Conservation (phyloP, 805 yeast genomes). For the Yamadazyma phyllophila region DNA sequence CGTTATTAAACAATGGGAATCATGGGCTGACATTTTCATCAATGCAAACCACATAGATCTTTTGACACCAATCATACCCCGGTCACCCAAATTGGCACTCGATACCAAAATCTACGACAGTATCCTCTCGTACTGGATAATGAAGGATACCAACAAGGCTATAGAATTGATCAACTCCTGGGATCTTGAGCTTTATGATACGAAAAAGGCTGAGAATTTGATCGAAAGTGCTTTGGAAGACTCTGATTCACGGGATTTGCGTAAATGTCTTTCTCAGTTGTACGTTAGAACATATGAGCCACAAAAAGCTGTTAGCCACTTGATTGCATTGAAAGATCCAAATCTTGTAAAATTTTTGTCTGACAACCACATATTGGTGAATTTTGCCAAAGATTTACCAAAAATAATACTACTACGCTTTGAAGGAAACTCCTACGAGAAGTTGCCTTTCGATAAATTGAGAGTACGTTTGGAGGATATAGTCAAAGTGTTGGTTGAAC, state of each 20-base stretch:
- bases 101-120: constrained; percentile 25
- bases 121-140: constrained; percentile 52
- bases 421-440: constrained; percentile 30
- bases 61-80: constrained; percentile 60
- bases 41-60: constrained; percentile 43
- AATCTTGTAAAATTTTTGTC: constrained; percentile 57
- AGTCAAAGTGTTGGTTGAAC: constrained; percentile 55
- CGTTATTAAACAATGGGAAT: constrained; percentile 54
- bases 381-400: constrained; percentile 50
- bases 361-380: constrained; percentile 58
- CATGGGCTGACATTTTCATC: constrained; percentile 55
- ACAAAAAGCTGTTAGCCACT: constrained; percentile 59
- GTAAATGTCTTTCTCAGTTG: constrained; percentile 49
- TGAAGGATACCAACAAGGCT: constrained; percentile 30
- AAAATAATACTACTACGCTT: constrained; percentile 46
- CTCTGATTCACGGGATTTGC: constrained; percentile 20
- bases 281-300: constrained; percentile 60
- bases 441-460: constrained; percentile 42
- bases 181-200: constrained; percentile 56
- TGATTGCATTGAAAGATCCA: constrained; percentile 54
- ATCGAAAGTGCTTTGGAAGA: constrained; percentile 47
- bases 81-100: constrained; percentile 32
- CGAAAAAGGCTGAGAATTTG: constrained; percentile 38
- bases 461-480: constrained; percentile 40
- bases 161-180: constrained; percentile 48